Evolutionary conservation across 495 filamentous ascomycete genomes (phyloP).

Genomic region (Penicillium waksmanii): DNA sequence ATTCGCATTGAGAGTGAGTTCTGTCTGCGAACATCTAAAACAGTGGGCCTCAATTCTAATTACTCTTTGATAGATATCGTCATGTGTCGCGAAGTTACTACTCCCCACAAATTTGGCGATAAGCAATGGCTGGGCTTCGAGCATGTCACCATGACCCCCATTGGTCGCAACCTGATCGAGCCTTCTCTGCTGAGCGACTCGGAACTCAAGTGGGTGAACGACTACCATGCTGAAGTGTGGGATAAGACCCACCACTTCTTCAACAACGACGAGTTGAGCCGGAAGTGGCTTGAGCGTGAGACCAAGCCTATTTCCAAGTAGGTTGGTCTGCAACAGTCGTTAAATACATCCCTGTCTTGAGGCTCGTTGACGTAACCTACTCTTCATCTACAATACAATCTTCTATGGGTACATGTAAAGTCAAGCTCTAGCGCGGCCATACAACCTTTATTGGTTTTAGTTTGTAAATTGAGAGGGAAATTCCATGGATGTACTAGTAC

Average conservation of each 20-base stretch:
- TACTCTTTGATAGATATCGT: conserved; percentile 60
- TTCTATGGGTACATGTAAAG: not conserved
- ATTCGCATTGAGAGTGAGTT: conserved; percentile 90
- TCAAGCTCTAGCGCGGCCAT: not conserved
- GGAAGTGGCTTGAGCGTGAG: conserved; percentile 86
- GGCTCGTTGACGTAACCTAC: not conserved
- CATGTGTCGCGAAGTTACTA: conserved; percentile 85
- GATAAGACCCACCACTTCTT: conserved; percentile 86
- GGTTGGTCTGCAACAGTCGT: not conserved
- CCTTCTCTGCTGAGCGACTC: conserved; percentile 66
- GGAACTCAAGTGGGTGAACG: conserved; percentile 87
- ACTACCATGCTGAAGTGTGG: conserved; percentile 80
- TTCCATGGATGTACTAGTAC: not conserved
- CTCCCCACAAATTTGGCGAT: conserved; percentile 85
- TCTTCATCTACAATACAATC: not conserved
- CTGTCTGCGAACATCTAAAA: not conserved
- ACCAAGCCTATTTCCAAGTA: conserved; percentile 59
- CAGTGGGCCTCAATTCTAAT: not conserved
- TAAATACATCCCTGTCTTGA: not conserved
- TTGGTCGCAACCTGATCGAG: conserved; percentile 90
- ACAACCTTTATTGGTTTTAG: no score
- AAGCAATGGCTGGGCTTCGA: conserved; percentile 95
- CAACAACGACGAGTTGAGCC: conserved; percentile 66
- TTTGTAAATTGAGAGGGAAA: no score
- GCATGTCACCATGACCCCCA: conserved; percentile 95